These are phyloP conservation scores for Mycena alexandri DNA, from an alignment of 768 basidiomycete genomes.

Conservation along the genomic window DNA sequence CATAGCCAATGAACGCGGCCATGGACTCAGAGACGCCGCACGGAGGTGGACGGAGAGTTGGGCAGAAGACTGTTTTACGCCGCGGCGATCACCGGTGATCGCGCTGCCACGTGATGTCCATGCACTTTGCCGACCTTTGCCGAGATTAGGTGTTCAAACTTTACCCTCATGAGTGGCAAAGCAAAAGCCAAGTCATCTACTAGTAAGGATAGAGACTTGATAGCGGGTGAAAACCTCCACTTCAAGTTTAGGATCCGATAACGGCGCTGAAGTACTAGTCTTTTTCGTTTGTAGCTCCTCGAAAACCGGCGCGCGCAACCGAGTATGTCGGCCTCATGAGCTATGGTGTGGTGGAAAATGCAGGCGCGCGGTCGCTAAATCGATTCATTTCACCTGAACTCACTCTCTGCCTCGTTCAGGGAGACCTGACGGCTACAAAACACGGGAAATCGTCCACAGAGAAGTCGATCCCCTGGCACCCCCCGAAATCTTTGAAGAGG, in stretches of 20 bases:
- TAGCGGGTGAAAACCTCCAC: conserved; percentile 22
- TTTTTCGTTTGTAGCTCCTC: background rate
- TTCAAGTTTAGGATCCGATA: no score
- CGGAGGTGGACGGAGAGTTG: no score
- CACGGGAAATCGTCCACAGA: background rate
- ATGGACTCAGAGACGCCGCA: no score
- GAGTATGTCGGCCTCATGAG: background rate
- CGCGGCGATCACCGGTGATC: conserved; percentile 12
- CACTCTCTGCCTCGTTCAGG: background rate
- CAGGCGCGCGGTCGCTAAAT: background rate
- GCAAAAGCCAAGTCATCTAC: conserved; percentile 20
- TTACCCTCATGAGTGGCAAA: no score
- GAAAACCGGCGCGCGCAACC: background rate
- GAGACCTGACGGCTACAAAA: conserved; percentile 18
- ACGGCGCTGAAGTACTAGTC: no score
- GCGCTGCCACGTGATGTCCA: no score
- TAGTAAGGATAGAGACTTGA: conserved; percentile 14
- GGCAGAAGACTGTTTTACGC: no score
- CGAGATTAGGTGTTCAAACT: no score
- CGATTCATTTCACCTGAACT: background rate
- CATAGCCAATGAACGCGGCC: conserved; percentile 25
- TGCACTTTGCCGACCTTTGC: no score
- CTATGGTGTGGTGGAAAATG: conserved; percentile 14
- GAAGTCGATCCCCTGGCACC: conserved; percentile 8
- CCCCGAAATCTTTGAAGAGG: background rate